phyloP scores from a whole-genome alignment of 2,329 filamentous ascomycete species.

The Xylariaceae sp. region DNA sequence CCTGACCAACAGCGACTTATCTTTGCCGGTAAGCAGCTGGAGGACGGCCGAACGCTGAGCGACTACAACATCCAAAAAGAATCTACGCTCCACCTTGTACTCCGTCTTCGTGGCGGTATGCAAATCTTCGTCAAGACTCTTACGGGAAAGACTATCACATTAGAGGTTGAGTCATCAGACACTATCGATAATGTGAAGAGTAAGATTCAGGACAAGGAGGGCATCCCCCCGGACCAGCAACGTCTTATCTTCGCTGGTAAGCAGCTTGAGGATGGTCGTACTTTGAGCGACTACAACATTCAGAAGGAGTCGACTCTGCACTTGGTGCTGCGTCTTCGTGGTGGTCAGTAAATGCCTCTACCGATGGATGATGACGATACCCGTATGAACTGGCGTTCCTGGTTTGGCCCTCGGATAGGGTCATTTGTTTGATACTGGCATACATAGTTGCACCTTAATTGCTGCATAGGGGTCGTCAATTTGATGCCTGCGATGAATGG shows the following conservation, averaged over 20 bases:
- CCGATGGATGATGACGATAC: constrained; percentile 26
- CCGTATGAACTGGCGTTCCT: constrained; percentile 35
- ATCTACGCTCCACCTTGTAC: constrained; percentile 77
- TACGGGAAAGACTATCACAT: constrained; percentile 70
- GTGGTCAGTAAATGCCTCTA: constrained; percentile 53
- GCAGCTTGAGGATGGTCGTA: constrained; percentile 75
- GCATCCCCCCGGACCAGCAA: constrained; percentile 71
- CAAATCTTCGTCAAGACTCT: constrained; percentile 74
- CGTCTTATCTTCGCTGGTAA: constrained; percentile 72
- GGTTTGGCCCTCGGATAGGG: constrained; percentile 21
- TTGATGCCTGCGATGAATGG: constrained; percentile 21
- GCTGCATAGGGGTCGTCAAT: constrained; percentile 7
- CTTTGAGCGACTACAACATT: constrained; percentile 87
- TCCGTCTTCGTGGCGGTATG: constrained; percentile 82
- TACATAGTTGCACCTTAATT: constrained; percentile 22
- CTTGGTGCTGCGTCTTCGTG: constrained; percentile 70
- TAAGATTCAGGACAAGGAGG: constrained; percentile 75
- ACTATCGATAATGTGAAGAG: constrained; percentile 73
- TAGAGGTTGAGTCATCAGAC: constrained; percentile 69
- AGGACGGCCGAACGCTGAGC: constrained; percentile 86
- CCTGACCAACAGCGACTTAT: constrained; percentile 94
- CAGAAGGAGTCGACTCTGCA: constrained; percentile 77
- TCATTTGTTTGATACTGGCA: constrained; percentile 10
- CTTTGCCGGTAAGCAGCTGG: constrained; percentile 90
- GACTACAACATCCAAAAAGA: constrained; percentile 99